A percentile compares a stretch with the other conserved stretches of the same genome.
These are phyloP conservation scores for Favolaschia claudopus DNA, from an alignment of 768 basidiomycete genomes.

Conservation along the genomic window DNA sequence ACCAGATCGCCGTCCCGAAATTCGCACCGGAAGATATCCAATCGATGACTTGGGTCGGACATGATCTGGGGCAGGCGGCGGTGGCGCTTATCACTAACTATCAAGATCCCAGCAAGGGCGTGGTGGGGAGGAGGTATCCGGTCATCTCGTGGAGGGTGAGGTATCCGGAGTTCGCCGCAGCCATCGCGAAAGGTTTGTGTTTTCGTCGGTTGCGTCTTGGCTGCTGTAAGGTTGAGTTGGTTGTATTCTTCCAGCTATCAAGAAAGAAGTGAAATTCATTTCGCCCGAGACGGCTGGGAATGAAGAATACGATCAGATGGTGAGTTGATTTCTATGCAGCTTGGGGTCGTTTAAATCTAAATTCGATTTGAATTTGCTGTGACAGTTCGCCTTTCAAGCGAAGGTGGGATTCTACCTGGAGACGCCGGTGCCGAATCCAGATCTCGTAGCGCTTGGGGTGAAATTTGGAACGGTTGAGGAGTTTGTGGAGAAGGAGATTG, in stretches of 20 bases:
- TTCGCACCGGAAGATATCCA: conserved; percentile 12
- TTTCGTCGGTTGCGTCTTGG: conserved; percentile 2
- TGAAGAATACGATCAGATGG: conserved; percentile 29
- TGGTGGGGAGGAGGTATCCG: conserved; percentile 17
- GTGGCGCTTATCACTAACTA: conserved; percentile 26
- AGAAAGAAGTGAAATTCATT: conserved; percentile 22
- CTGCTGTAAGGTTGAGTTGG: neutral
- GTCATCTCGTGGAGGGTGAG: conserved; percentile 20
- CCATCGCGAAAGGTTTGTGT: conserved; percentile 23
- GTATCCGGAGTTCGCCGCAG: conserved; percentile 20
- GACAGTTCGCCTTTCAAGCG: conserved; percentile 16
- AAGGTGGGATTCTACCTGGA: conserved; percentile 7
- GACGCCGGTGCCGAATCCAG: conserved; percentile 9
- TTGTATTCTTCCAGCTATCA: neutral
- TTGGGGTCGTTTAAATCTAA: too few relatives aligned
- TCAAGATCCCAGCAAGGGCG: neutral
- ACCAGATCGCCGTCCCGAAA: conserved; percentile 12
- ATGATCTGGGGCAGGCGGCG: conserved; percentile 18
- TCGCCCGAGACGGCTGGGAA: conserved; percentile 11
- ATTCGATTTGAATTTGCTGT: too few relatives aligned
- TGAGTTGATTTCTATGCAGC: too few relatives aligned
- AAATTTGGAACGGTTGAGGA: conserved; percentile 20
- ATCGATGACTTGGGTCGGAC: conserved; percentile 19
- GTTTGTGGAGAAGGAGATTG: conserved; percentile 14
- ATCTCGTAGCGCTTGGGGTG: conserved; percentile 14